These are phyloP conservation scores for Gaertneriomyces semiglobifer DNA, from an alignment of 192 early-diverging fungal species.

Conservation along the genomic window DNA sequence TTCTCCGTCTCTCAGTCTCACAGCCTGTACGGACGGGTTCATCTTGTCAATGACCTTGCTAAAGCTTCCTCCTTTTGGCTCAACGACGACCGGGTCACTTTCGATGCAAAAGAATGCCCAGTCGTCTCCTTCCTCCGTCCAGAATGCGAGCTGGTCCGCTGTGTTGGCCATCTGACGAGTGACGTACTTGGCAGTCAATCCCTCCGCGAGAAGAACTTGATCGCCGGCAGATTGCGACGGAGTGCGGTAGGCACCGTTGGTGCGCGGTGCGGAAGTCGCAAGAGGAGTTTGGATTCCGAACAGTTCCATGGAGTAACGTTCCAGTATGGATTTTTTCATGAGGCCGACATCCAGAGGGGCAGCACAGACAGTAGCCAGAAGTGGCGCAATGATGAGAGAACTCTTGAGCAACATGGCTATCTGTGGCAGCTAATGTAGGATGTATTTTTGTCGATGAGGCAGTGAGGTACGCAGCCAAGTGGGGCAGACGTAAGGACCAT, in stretches of 20 bases:
- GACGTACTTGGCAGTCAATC: not conserved
- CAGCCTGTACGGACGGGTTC: not conserved
- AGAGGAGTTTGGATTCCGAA: not conserved
- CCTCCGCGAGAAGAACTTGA: slow-evolving; percentile 1
- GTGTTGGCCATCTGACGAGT: not conserved
- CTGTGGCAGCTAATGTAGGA: too few species aligned
- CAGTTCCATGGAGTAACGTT: slow-evolving; percentile 1
- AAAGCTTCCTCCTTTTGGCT: not conserved
- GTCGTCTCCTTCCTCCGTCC: not conserved
- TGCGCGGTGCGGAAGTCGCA: not conserved
- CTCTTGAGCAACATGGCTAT: too few species aligned
- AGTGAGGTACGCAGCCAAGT: too few species aligned
- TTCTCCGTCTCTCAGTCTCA: not conserved
- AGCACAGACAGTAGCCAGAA: too few species aligned
- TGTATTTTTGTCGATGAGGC: too few species aligned
- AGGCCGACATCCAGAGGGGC: too few species aligned
- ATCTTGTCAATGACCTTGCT: not conserved
- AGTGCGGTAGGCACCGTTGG: slow-evolving; percentile 6
- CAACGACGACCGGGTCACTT: too few species aligned
- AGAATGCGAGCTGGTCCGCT: slow-evolving; percentile 1
- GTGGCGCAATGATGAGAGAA: too few species aligned
- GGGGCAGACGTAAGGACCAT: too few species aligned
- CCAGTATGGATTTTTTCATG: not conserved
- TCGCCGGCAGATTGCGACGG: not conserved
- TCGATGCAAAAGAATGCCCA: not conserved